These are phyloP conservation scores for Calamus simplicifolius DNA, from an alignment of 176 grass and related monocot genomes.

Conservation along the genomic window DNA sequence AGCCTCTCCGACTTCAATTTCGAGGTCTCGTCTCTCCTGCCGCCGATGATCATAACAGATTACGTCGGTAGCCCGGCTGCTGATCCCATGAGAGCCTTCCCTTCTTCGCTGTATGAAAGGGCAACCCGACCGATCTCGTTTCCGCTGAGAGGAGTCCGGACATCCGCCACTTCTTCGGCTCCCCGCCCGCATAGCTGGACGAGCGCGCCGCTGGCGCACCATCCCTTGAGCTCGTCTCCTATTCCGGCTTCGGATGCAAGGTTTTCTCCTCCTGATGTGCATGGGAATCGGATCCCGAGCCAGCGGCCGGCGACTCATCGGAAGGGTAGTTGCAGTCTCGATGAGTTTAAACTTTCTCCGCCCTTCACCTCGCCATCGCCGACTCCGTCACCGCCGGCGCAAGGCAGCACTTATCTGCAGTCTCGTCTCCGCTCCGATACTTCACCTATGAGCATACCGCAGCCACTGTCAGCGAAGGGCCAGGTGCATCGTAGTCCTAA, in stretches of 20 bases:
- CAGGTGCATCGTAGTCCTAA: conserved; percentile 31
- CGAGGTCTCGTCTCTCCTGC: conserved; percentile 53
- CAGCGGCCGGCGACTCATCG: conserved; percentile 3
- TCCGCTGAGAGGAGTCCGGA: conserved; percentile 2
- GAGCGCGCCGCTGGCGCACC: conserved; percentile 21
- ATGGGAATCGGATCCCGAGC: neutral
- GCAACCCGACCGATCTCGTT: conserved; percentile 8
- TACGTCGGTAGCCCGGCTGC: conserved; percentile 70
- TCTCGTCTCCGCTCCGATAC: conserved; percentile 31
- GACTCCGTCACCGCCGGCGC: conserved; percentile 69
- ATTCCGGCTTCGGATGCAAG: neutral
- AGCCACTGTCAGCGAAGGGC: conserved; percentile 28
- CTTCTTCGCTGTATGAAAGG: conserved; percentile 55
- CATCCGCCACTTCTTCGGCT: neutral
- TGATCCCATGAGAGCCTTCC: conserved; percentile 59
- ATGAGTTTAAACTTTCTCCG: conserved; percentile 47
- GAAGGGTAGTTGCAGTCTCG: conserved; percentile 22
- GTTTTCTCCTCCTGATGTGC: neutral
- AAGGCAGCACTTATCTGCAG: conserved; percentile 43
- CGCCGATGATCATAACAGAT: conserved; percentile 62
- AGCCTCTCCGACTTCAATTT: conserved; percentile 62
- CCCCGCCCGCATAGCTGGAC: conserved; percentile 60
- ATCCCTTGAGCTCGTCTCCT: conserved; percentile 23
- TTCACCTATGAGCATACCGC: conserved; percentile 58
- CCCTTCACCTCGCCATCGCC: conserved; percentile 44